phyloP scores from a whole-genome alignment of 805 yeast species.

The Jamesozyma hellenica region DNA sequence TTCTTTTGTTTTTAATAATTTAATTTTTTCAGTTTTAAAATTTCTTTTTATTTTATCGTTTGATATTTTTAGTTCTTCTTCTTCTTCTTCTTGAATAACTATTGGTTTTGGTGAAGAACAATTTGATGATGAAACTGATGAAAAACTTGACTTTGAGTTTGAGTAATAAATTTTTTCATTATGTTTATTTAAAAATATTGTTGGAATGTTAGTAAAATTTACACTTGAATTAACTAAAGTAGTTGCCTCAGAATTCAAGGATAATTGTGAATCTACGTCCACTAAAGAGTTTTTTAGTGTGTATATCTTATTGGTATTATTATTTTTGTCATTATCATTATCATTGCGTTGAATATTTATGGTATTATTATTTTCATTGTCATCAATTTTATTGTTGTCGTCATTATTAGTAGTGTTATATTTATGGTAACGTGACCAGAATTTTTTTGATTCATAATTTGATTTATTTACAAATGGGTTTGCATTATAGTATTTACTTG shows the following conservation, averaged over 20 bases:
- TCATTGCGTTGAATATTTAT: too few species aligned
- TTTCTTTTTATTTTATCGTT: background rate
- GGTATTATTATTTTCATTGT: too few species aligned
- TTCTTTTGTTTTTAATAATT: background rate
- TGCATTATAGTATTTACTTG: slow-evolving; percentile 3
- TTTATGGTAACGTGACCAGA: too few species aligned
- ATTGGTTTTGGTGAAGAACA: slow-evolving; percentile 3
- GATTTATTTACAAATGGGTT: too few species aligned
- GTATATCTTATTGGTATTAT: too few species aligned
- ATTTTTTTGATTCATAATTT: too few species aligned
- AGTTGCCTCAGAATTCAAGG: slow-evolving; percentile 13
- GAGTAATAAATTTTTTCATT: too few species aligned
- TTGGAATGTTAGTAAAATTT: too few species aligned
- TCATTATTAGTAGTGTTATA: background rate
- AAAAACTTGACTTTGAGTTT: background rate
- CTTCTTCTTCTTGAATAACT: background rate
- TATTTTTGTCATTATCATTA: too few species aligned
- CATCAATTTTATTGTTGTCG: too few species aligned
- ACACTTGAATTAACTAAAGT: slow-evolving; percentile 13
- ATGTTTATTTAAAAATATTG: too few species aligned
- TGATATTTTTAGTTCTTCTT: slow-evolving; percentile 2
- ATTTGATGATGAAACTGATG: background rate
- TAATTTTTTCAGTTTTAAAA: background rate
- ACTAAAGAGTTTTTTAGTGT: too few species aligned
- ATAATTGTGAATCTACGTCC: slow-evolving; percentile 9